Evolutionary conservation across 805 yeast species (phyloP).

Genomic region (Lachancea meyersii): DNA sequence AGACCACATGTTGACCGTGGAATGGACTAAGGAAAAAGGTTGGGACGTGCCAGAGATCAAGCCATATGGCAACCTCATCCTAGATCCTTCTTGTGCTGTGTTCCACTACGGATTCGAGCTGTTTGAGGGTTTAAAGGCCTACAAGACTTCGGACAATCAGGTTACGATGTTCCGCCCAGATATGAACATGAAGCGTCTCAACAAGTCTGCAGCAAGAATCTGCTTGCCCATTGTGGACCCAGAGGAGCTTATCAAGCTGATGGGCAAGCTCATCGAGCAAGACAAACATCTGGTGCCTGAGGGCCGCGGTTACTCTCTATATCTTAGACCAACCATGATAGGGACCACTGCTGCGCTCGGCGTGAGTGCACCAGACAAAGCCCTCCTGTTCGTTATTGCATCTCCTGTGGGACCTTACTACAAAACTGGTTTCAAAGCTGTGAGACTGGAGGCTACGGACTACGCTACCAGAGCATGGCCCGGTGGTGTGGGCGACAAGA

Average conservation of each 20-base stretch:
- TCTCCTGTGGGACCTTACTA: conserved; percentile 98
- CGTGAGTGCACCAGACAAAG: conserved; percentile 74
- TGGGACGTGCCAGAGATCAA: conserved; percentile 87
- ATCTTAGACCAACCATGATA: conserved; percentile 90
- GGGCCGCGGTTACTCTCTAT: conserved; percentile 83
- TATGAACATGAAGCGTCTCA: conserved; percentile 88
- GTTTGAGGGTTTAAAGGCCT: conserved; percentile 95
- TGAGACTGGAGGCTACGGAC: conserved; percentile 88
- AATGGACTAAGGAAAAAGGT: conserved; percentile 72
- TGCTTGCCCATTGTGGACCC: conserved; percentile 82
- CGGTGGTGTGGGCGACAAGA: conserved; percentile 94
- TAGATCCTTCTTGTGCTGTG: conserved; percentile 87
- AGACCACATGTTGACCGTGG: conserved; percentile 79
- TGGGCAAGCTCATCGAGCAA: conserved; percentile 66
- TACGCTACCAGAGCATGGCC: conserved; percentile 99
- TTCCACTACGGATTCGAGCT: conserved; percentile 93
- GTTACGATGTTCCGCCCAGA: conserved; percentile 86
- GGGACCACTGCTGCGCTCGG: conserved; percentile 90
- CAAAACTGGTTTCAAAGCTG: conserved; percentile 93
- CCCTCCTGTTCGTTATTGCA: conserved; percentile 78
- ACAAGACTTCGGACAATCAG: conserved; percentile 54
- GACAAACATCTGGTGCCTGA: conserved; percentile 78
- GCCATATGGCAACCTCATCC: conserved; percentile 70
- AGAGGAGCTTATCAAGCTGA: conserved; percentile 66
- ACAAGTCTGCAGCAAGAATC: conserved; percentile 80